These are phyloP conservation scores for Malus hybrid DNA, from an alignment of 331 rosid genomes.

Conservation along the genomic window DNA sequence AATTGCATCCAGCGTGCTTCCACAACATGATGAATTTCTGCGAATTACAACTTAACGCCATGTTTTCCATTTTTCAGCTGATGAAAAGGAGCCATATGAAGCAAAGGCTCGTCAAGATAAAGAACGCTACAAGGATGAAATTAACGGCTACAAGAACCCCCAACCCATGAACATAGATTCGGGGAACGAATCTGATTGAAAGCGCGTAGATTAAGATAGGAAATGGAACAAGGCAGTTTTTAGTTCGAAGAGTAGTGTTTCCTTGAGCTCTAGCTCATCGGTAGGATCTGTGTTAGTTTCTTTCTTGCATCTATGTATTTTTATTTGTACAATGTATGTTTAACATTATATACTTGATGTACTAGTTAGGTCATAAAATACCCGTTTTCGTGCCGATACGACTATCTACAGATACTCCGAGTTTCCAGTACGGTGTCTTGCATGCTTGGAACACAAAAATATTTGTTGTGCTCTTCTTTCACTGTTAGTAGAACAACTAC, in stretches of 20 bases:
- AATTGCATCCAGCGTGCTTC: neutral
- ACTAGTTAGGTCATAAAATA: neutral
- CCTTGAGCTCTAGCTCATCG: neutral
- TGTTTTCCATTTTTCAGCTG: constrained; percentile 33
- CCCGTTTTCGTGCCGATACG: too few species aligned
- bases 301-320: neutral
- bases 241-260: neutral
- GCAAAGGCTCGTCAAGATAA: constrained; percentile 85
- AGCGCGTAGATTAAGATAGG: constrained; percentile 32
- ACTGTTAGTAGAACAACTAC: too few species aligned
- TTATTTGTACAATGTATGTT: neutral
- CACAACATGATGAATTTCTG: neutral
- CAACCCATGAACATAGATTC: constrained; percentile 80
- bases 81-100: constrained; percentile 96
- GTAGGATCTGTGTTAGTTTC: neutral
- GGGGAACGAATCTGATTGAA: constrained; percentile 66
- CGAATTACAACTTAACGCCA: neutral
- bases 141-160: constrained; percentile 83
- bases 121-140: constrained; percentile 79
- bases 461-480: too few species aligned
- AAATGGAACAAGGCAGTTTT: neutral
- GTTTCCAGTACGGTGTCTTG: too few species aligned
- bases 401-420: too few species aligned
- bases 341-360: neutral
- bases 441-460: too few species aligned